phyloP scores from a whole-genome alignment of 768 basidiomycete genomes.

The Agaricus sinodeliciosus region DNA sequence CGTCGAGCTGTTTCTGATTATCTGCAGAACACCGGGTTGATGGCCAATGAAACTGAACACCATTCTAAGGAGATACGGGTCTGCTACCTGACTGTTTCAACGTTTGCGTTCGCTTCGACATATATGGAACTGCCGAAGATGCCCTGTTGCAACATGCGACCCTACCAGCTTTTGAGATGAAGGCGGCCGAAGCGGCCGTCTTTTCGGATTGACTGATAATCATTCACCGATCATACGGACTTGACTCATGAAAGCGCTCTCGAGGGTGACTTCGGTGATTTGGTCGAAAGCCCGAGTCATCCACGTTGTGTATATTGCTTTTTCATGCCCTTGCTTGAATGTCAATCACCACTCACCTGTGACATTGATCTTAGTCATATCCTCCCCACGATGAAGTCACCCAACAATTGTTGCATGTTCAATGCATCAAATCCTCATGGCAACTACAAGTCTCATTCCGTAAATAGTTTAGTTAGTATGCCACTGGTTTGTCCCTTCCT shows the following conservation, averaged over 20 bases:
- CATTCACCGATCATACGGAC: neutral
- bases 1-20: conserved; percentile 10
- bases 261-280: conserved; percentile 4
- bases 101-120: neutral
- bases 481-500: neutral
- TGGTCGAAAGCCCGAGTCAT: neutral
- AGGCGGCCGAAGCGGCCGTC: neutral
- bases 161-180: neutral
- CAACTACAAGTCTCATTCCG: neutral
- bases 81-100: too few relatives aligned
- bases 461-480: neutral
- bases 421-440: neutral
- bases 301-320: neutral
- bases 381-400: neutral
- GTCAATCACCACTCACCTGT: conserved; percentile 1
- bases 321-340: neutral
- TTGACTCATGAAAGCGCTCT: neutral
- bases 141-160: neutral
- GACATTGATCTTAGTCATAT: neutral
- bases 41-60: conserved; percentile 3
- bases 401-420: neutral
- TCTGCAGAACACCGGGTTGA: conserved; percentile 20
- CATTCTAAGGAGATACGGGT: neutral
- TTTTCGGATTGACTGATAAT: neutral
- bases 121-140: neutral